Evolutionary conservation across 1,139 yeast genomes (phyloP).

Genomic region (Blastobotrys petasosporus): DNA sequence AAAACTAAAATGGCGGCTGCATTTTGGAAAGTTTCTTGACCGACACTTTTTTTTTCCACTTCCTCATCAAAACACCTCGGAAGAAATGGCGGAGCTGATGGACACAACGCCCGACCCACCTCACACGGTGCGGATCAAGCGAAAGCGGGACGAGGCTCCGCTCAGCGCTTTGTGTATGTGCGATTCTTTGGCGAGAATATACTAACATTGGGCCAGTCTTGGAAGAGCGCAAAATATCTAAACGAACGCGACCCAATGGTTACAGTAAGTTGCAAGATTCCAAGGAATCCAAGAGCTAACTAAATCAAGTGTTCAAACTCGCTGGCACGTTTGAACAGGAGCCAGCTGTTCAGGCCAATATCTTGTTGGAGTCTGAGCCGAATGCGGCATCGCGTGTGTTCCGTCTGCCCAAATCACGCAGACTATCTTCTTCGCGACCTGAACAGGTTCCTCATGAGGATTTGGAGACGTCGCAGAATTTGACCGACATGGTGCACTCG

Average conservation of each 20-base stretch:
- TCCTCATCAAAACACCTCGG: neutral
- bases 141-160: constrained; percentile 82
- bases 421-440: constrained; percentile 34
- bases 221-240: constrained; percentile 27
- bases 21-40: no score
- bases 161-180: constrained; percentile 61
- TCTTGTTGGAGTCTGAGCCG: constrained; percentile 21
- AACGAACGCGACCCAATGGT: constrained; percentile 38
- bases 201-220: constrained; percentile 34
- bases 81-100: constrained; percentile 11
- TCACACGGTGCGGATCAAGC: constrained; percentile 64
- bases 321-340: constrained; percentile 54
- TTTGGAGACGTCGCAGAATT: constrained; percentile 51
- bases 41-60: no score
- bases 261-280: constrained; percentile 22
- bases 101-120: constrained; percentile 18
- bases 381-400: constrained; percentile 18
- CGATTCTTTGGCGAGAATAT: constrained; percentile 7
- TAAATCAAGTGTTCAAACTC: constrained; percentile 47
- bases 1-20: no score
- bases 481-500: constrained; percentile 61
- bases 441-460: constrained; percentile 26
- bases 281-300: constrained; percentile 16
- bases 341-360: constrained; percentile 22
- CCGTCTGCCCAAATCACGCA: constrained; percentile 15